Percentiles rank a stretch among this genome's conserved stretches.
Evolutionary conservation across 106 monocot species (phyloP).

Genomic region (Dactylorhiza incarnata): DNA sequence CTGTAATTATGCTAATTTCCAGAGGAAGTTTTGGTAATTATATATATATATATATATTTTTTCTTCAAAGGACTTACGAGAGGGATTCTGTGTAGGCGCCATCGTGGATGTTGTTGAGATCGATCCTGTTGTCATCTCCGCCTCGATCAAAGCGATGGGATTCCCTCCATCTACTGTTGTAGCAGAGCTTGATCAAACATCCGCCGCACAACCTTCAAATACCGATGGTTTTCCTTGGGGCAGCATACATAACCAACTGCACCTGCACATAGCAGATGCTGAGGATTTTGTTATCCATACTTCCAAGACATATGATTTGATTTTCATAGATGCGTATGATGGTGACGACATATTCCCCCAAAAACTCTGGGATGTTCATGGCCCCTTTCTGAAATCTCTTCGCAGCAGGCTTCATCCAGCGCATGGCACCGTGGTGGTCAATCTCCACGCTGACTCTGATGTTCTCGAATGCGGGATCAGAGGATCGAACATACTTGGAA

Average conservation of each 20-base stretch:
- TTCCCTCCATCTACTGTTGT: conserved; percentile 53
- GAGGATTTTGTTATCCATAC: conserved; percentile 44
- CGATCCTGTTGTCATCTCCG: conserved; percentile 80
- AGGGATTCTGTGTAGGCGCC: conserved; percentile 51
- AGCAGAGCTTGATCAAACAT: conserved; percentile 4
- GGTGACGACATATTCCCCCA: conserved; percentile 84
- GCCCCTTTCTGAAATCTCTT: conserved; percentile 55
- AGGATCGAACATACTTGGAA: background rate
- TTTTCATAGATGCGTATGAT: conserved; percentile 92
- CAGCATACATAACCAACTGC: conserved; percentile 37
- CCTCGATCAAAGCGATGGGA: conserved; percentile 87
- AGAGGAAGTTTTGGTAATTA: no score
- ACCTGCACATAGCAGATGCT: conserved; percentile 64
- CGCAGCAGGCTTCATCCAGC: conserved; percentile 47
- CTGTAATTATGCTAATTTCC: no score
- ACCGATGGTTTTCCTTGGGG: conserved; percentile 37
- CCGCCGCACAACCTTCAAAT: conserved; percentile 9
- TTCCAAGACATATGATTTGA: conserved; percentile 49
- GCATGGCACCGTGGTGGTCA: conserved; percentile 85
- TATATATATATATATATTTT: no score
- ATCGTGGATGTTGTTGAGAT: conserved; percentile 78
- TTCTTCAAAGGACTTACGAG: background rate
- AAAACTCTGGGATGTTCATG: conserved; percentile 75
- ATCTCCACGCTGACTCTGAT: conserved; percentile 84
- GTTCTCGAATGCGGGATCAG: conserved; percentile 1